phyloP scores from a whole-genome alignment of 371 early-diverging fungal genomes.

The Circinella umbellata region DNA sequence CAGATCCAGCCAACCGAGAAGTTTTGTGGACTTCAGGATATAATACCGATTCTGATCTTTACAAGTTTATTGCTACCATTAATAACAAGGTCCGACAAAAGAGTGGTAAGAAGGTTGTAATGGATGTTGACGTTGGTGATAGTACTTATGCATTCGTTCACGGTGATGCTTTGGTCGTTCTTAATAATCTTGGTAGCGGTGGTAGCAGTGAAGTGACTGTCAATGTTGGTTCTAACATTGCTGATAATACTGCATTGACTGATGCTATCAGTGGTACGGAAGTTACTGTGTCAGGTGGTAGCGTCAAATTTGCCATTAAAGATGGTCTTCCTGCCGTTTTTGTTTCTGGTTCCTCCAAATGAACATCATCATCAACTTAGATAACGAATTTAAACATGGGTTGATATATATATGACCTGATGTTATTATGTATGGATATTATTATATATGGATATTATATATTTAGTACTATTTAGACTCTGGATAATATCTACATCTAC shows the following conservation, averaged over 20 bases:
- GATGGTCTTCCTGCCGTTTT: slow-evolving; percentile 32
- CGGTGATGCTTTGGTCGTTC: slow-evolving; percentile 24
- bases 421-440: no score
- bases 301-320: slow-evolving; percentile 22
- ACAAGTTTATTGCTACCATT: slow-evolving; percentile 24
- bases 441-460: no score
- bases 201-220: slow-evolving; percentile 23
- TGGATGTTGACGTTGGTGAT: slow-evolving; percentile 18
- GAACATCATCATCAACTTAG: not conserved
- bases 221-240: slow-evolving; percentile 19
- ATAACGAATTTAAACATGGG: not conserved
- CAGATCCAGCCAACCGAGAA: slow-evolving; percentile 44
- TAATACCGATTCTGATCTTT: slow-evolving; percentile 23
- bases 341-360: not conserved
- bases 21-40: slow-evolving; percentile 36
- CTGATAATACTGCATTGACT: slow-evolving; percentile 17
- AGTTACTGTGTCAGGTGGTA: slow-evolving; percentile 21
- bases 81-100: slow-evolving; percentile 22
- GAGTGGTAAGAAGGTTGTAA: slow-evolving; percentile 5
- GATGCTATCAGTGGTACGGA: slow-evolving; percentile 25
- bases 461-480: no score
- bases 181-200: slow-evolving; percentile 32
- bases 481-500: no score
- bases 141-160: slow-evolving; percentile 30
- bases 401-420: no score